Conservation (phyloP, 2,329 filamentous ascomycete species). For the Venturia nashicola region DNA sequence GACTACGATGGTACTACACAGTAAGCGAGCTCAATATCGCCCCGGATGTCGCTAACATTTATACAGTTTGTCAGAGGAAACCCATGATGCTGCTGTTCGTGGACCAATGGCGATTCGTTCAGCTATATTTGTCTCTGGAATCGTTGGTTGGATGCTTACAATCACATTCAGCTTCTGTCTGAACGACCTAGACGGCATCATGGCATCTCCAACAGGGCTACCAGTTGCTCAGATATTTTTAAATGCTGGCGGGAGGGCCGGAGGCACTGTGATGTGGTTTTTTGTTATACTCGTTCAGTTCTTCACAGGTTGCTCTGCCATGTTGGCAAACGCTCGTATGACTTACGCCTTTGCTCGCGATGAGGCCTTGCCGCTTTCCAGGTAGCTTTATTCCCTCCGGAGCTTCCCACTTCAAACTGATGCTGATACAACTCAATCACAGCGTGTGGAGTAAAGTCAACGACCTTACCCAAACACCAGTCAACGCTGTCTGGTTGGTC, state of each 20-base stretch:
- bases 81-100: constrained; percentile 47
- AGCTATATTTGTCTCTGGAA: constrained; percentile 47
- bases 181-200: constrained; percentile 43
- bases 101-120: constrained; percentile 48
- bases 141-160: constrained; percentile 50
- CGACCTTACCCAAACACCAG: constrained; percentile 41
- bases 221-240: constrained; percentile 46
- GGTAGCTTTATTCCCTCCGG: constrained; percentile 20
- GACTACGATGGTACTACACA: constrained; percentile 57
- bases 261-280: constrained; percentile 49
- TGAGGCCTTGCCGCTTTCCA: constrained; percentile 47
- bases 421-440: not conserved
- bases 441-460: constrained; percentile 44
- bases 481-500: constrained; percentile 53
- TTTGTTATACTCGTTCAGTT: constrained; percentile 52
- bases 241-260: constrained; percentile 44
- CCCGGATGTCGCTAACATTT: not conserved
- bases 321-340: constrained; percentile 52
- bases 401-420: not conserved
- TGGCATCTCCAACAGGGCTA: constrained; percentile 45
- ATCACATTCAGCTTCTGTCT: constrained; percentile 53
- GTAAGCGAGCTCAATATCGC: constrained; percentile 25
- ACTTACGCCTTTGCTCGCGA: constrained; percentile 50
- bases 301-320: constrained; percentile 52
- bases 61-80: constrained; percentile 51